Evolutionary conservation across 1,284 basidiomycete genomes (phyloP).

Genomic region (Cystobasidiaceae sp.): DNA sequence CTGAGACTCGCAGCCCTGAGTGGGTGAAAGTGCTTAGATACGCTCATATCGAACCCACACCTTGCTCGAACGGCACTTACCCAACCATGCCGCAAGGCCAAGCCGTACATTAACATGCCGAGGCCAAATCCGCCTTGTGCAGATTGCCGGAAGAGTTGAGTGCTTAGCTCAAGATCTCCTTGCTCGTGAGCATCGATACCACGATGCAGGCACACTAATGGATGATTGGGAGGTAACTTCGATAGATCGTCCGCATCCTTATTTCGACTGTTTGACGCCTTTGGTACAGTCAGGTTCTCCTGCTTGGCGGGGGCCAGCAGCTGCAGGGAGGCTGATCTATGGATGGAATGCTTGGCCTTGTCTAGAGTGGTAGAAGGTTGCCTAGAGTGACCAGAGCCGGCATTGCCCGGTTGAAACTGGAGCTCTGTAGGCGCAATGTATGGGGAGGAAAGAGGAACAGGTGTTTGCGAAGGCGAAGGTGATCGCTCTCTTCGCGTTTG

Average conservation of each 20-base stretch:
- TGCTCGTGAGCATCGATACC: constrained; percentile 77
- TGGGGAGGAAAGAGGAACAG: neutral
- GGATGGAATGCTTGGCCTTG: constrained; percentile 20
- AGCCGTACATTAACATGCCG: constrained; percentile 88
- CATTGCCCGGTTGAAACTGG: constrained; percentile 1
- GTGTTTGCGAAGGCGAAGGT: neutral
- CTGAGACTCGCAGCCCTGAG: constrained; percentile 49
- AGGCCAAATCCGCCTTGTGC: constrained; percentile 79
- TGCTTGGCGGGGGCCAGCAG: constrained; percentile 7
- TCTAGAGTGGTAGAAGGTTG: constrained; percentile 19
- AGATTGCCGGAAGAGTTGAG: constrained; percentile 70
- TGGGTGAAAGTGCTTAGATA: neutral
- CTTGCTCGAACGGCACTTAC: constrained; percentile 43
- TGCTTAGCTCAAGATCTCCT: constrained; percentile 67
- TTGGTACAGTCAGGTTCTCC: constrained; percentile 19
- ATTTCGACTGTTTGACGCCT: neutral
- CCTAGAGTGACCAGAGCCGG: neutral
- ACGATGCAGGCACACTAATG: constrained; percentile 48
- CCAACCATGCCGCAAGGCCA: constrained; percentile 84
- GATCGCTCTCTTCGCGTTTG: too few relatives aligned
- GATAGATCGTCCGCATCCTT: constrained; percentile 2
- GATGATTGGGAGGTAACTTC: constrained; percentile 17
- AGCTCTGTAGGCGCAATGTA: neutral
- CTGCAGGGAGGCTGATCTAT: constrained; percentile 2
- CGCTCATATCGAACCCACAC: neutral